Conservation (phyloP, 257 asterid species). For the Scutellaria baicalensis region DNA sequence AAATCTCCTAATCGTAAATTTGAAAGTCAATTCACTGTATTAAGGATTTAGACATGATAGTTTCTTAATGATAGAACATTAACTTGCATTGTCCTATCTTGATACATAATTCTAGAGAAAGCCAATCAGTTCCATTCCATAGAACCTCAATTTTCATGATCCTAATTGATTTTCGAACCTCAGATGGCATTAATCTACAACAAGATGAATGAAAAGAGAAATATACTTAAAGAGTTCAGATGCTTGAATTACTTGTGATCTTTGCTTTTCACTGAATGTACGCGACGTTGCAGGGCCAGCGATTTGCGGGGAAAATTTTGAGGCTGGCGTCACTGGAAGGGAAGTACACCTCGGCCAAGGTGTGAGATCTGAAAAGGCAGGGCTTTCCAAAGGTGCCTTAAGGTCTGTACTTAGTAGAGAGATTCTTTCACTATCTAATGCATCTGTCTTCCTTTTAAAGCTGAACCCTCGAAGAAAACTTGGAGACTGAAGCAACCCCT, state of each 20-base stretch:
- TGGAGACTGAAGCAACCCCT: conserved; percentile 33
- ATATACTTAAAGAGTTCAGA: background rate
- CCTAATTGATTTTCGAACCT: background rate
- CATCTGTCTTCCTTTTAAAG: conserved; percentile 42
- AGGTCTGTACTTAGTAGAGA: conserved; percentile 52
- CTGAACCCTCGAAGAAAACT: conserved; percentile 63
- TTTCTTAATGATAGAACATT: background rate
- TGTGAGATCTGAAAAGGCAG: conserved; percentile 32
- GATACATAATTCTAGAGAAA: background rate
- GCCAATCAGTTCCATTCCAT: background rate
- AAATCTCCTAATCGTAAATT: background rate
- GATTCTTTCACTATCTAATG: conserved; percentile 57
- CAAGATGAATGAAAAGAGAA: background rate
- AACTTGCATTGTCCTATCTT: background rate
- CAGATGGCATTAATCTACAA: background rate
- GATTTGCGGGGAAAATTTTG: conserved; percentile 47
- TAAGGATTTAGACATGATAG: background rate
- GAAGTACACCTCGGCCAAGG: conserved; percentile 68
- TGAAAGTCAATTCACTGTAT: background rate
- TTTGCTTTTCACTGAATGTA: conserved; percentile 44
- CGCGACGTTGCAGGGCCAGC: conserved; percentile 43
- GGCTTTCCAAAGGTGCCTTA: conserved; percentile 46
- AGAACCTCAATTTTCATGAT: too few relatives aligned
- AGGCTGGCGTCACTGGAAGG: conserved; percentile 71
- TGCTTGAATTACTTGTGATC: conserved; percentile 38